Evolutionary conservation across 31 red algal species (phyloP), one percentile per base, ranked within the genome.

Genomic region (Odonthalia washingtoniensis): DNA sequence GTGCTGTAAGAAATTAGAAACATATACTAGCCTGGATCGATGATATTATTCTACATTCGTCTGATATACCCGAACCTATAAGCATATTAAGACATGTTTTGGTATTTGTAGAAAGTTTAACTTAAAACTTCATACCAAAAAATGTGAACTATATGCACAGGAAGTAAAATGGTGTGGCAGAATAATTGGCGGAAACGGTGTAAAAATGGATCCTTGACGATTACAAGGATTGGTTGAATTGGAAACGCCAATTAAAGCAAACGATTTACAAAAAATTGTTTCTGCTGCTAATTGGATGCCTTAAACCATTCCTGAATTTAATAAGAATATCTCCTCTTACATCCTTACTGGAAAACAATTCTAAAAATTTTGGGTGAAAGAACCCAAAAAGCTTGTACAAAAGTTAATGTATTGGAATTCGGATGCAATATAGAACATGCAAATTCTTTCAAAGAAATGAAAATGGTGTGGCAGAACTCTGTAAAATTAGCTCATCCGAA

Each of bases 11-110:
- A 39, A 36, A 65, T 39, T 42, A 30, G 6, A 36, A 43, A 82
- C 2, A 66, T 18, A 82, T 66, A n/a, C 78, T 66, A 57, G 36
- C 40, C 34, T 82, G 78, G 78, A 36, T 82, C 2, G 78, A 82
- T 40, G 52, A 82, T 26, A 30, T 82, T 21, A 40, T 82, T 28
- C 41, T 63, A 9, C 26, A 65, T 38, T 42, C 57, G 1, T 40
- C 3, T n/a, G 14, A 63, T 35, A 52, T 53, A 37, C 21, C 40
- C 30, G 78, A 66, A 27, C 78, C 27, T 5, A 12, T 82, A 2
- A 40, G 2, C 2, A 66, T 34, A 5, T 14, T 67, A 35, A 24
- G 40, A 3, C 33, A 2, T 82, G 62, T 26, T 82, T 82, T 31
- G 21, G 18, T 16, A 31, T 82, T 3, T 82, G 78, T 30, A 17